These are phyloP conservation scores for Waltergamsia citrina DNA, from an alignment of 2,329 filamentous ascomycete genomes.

Conservation along the genomic window DNA sequence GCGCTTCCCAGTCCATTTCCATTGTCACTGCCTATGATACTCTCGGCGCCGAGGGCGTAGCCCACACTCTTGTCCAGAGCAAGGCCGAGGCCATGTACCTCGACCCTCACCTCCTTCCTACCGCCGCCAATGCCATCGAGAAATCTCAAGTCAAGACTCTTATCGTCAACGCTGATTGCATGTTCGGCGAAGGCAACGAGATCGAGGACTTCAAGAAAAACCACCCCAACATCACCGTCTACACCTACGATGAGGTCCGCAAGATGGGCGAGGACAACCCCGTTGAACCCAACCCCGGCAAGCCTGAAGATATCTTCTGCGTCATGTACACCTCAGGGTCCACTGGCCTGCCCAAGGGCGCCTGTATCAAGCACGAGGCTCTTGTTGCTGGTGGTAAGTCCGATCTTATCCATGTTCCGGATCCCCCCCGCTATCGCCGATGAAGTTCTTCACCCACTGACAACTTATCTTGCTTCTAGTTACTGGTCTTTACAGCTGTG, in stretches of 20 bases:
- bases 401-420: conserved; percentile 10
- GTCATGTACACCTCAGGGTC: conserved; percentile 84
- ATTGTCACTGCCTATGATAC: conserved; percentile 96
- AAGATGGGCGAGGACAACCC: conserved; percentile 57
- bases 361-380: conserved; percentile 69
- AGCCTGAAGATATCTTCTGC: conserved; percentile 71
- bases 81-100: conserved; percentile 75
- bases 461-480: conserved; percentile 30
- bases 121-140: conserved; percentile 45
- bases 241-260: conserved; percentile 46
- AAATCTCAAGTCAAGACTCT: conserved; percentile 47
- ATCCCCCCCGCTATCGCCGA: neutral
- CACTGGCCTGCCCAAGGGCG: conserved; percentile 83
- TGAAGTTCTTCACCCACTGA: neutral
- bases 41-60: conserved; percentile 72
- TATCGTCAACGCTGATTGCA: conserved; percentile 52
- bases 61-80: conserved; percentile 79
- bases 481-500: conserved; percentile 69
- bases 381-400: conserved; percentile 61
- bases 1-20: conserved; percentile 76
- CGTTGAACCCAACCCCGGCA: conserved; percentile 61
- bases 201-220: conserved; percentile 46
- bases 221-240: conserved; percentile 41
- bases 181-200: conserved; percentile 40
- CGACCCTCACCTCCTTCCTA: conserved; percentile 67